These are phyloP conservation scores for Bisporella sp. DNA, from an alignment of 2,329 filamentous ascomycete species.

Conservation along the genomic window DNA sequence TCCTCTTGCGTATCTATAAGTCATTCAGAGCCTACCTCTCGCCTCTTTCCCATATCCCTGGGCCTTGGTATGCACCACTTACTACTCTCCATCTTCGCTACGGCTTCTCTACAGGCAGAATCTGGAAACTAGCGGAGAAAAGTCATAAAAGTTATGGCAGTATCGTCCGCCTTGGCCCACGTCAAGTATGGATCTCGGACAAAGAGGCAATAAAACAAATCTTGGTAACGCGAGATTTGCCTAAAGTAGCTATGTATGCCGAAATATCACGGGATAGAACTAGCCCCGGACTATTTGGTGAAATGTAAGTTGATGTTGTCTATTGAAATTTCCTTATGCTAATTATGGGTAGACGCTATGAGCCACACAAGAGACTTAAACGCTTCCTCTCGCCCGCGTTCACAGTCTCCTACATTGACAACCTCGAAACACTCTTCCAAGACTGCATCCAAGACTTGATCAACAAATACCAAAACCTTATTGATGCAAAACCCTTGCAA, in stretches of 20 bases:
- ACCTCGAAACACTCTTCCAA: constrained; percentile 18
- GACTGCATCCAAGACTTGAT: constrained; percentile 13
- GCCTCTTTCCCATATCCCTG: neutral
- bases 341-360: constrained; percentile 11
- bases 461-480: constrained; percentile 8
- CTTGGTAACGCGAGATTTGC: constrained; percentile 15
- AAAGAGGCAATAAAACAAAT: constrained; percentile 18
- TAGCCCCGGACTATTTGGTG: constrained; percentile 16
- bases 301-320: constrained; percentile 11
- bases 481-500: constrained; percentile 6
- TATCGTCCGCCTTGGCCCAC: constrained; percentile 17
- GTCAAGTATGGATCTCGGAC: constrained; percentile 19
- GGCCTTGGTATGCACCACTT: constrained; percentile 13
- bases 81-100: constrained; percentile 16
- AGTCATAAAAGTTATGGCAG: constrained; percentile 14
- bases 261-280: constrained; percentile 12
- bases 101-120: constrained; percentile 17
- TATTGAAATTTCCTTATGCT: neutral
- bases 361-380: constrained; percentile 22
- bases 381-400: constrained; percentile 22
- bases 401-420: constrained; percentile 22
- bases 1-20: too few relatives aligned
- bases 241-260: constrained; percentile 20
- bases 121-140: constrained; percentile 17
- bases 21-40: neutral